phyloP scores from a whole-genome alignment of 2,329 filamentous ascomycete genomes.

The Colletotrichum acutatum region DNA sequence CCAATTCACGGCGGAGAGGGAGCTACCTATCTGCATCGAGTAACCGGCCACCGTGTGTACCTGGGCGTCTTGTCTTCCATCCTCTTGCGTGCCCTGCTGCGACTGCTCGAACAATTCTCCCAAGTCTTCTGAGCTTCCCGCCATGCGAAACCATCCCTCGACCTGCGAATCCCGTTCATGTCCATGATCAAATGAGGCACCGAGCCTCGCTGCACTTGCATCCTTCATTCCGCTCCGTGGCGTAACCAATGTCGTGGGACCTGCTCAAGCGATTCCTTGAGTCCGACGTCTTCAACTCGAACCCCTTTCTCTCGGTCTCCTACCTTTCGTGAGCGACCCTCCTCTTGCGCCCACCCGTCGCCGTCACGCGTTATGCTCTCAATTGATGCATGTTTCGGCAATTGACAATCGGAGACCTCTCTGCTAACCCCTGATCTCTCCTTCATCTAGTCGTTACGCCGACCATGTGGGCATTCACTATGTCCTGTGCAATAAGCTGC shows the following conservation, averaged over 20 bases:
- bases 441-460: conserved; percentile 76
- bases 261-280: conserved; percentile 91
- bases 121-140: conserved; percentile 26
- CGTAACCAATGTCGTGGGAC: conserved; percentile 79
- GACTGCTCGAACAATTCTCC: conserved; percentile 8
- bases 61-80: neutral
- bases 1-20: conserved; percentile 30
- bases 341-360: conserved; percentile 24
- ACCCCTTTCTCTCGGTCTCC: conserved; percentile 88
- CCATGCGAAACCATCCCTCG: conserved; percentile 41
- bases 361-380: neutral
- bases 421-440: conserved; percentile 31
- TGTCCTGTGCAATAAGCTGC: conserved; percentile 88
- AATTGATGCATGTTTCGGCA: conserved; percentile 13
- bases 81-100: neutral
- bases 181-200: conserved; percentile 51
- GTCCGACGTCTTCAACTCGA: conserved; percentile 93
- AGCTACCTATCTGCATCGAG: conserved; percentile 26
- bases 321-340: conserved; percentile 80
- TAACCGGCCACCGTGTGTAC: conserved; percentile 22
- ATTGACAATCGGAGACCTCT: neutral
- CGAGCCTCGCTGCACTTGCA: conserved; percentile 42
- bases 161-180: conserved; percentile 40
- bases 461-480: conserved; percentile 92
- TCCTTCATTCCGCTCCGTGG: conserved; percentile 41